Conservation (phyloP, 192 early-diverging fungal genomes). For the Rhizophagus sp. region DNA sequence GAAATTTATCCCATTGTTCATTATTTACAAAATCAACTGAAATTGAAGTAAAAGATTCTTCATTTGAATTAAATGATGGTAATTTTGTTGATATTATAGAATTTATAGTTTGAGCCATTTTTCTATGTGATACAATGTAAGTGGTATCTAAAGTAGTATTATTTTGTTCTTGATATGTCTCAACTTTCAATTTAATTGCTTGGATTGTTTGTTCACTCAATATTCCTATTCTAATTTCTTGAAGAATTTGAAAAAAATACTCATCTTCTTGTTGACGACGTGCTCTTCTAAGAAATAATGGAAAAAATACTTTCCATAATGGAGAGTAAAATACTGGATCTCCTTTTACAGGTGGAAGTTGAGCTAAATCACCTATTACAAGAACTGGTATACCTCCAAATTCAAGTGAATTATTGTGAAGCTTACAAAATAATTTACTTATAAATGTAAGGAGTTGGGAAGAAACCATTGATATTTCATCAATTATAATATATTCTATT, state of each 20-base stretch:
- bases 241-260: neutral
- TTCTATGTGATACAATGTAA: neutral
- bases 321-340: neutral
- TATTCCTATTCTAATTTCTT: slow-evolving; percentile 2
- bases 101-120: neutral
- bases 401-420: neutral
- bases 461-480: slow-evolving; percentile 10
- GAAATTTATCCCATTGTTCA: neutral
- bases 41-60: neutral
- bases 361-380: slow-evolving; percentile 12
- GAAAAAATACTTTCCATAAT: slow-evolving; percentile 9
- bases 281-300: neutral
- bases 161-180: neutral
- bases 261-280: neutral
- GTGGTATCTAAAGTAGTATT: neutral
- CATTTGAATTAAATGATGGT: neutral
- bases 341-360: neutral
- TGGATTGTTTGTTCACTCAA: neutral
- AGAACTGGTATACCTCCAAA: slow-evolving; percentile 7
- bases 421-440: neutral
- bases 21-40: neutral
- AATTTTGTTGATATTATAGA: neutral
- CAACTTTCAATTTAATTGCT: neutral
- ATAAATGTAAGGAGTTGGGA: neutral
- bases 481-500: slow-evolving; percentile 9